phyloP scores from a whole-genome alignment of 306 rosid genomes.

The Trichosanthes truncata region DNA sequence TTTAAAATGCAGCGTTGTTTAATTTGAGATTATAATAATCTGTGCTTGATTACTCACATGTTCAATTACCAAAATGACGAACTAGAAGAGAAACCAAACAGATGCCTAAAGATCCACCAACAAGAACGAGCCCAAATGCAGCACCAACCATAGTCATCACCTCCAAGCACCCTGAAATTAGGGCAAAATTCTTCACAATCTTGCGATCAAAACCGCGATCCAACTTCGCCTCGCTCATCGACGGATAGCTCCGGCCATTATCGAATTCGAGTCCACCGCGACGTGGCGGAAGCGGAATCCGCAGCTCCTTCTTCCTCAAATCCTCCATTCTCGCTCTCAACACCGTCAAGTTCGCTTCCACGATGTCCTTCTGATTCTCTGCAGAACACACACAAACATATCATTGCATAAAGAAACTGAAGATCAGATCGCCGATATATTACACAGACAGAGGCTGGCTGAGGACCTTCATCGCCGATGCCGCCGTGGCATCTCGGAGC shows the following conservation, averaged over 20 bases:
- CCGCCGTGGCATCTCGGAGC: not conserved
- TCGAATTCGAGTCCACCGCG: not conserved
- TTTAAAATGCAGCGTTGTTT: no score
- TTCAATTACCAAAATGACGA: not conserved
- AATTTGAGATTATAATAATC: no score
- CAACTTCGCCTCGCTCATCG: not conserved
- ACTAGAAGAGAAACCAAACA: conserved; percentile 26
- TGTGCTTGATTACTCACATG: no score
- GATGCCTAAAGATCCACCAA: conserved; percentile 31
- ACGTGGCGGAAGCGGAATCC: not conserved
- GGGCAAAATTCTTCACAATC: conserved; percentile 15
- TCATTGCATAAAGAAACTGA: not conserved
- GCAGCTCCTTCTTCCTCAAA: conserved; percentile 25
- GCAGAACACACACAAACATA: not conserved
- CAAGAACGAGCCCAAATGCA: conserved; percentile 38
- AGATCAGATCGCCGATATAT: not conserved
- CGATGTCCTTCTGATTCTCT: conserved; percentile 31
- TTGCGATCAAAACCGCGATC: not conserved
- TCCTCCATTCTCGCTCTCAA: conserved; percentile 26
- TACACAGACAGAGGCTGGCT: not conserved
- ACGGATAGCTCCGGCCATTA: conserved; percentile 12
- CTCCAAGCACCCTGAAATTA: conserved; percentile 20
- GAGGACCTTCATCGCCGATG: not conserved
- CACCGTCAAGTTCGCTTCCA: conserved; percentile 40
- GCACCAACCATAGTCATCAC: conserved; percentile 24